Evolutionary conservation across 1,139 yeast genomes (phyloP), one percentile per base, ranked within the genome.

Genomic region (Pichia sp.): DNA sequence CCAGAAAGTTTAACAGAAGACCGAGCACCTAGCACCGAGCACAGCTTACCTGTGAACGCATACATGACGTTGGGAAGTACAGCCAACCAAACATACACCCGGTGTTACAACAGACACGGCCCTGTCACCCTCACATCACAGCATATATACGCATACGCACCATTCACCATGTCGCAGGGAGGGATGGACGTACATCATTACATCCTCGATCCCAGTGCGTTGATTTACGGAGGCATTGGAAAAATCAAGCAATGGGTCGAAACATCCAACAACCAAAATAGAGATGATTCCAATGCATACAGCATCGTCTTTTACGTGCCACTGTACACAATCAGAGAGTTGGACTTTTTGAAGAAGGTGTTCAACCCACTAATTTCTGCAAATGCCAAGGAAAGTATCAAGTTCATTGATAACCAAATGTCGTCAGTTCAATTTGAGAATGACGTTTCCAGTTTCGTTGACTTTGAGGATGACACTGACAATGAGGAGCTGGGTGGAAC

Each of bases 231-330:
- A 38, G 83, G 82, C 2, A 65, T 76, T 32, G 79, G 78, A 1
- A 72, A 72, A 45, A 63, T 76, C 50, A 73, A 73, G 50, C 57
- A 72, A 42, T 76, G 83, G 82, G 63, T 68, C 38, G 64, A 67
- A 37, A 48, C 59, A n/a, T 35, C 47, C 4, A 5, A 27, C 3
- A 24, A 29, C 17, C 16, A 31, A n/a, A 12, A 11, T n/a, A 7
- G 21, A 16, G 19, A 20, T 4, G 21, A 29, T 9, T 6, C 20
- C 15, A 20, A 33, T 15, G 15, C 5, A 24, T 24, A 24, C 11
- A 24, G 27, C 15, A 17, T 38, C 6, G 40, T 45, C 47, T 60
- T 54, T 45, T 70, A 48, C 45, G 57, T 76, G 22, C 82, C 83
- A 0, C 55, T 67, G 3, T 74, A 73, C 46, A 75, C 82, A 0